Evolutionary conservation across 2,329 filamentous ascomycete species (phyloP), one percentile per base, ranked within the genome.

Genomic region (Penicillium olsonii): DNA sequence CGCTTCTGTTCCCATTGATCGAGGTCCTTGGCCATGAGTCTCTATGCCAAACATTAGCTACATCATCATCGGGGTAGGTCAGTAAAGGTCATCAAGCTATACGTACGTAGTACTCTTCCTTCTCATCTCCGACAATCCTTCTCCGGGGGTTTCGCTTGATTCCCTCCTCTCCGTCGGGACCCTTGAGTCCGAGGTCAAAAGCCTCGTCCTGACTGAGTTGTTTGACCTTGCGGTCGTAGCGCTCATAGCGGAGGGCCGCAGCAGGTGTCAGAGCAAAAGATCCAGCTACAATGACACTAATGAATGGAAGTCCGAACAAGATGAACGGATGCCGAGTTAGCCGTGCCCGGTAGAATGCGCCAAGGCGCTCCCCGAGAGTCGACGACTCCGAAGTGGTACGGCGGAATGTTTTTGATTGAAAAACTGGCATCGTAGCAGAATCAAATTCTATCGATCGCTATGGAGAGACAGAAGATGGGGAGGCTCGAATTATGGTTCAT

Each of bases 1-100:
- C 95, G 84, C 74, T 94, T 95, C 74, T 97, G 94, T 70, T 97
- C 92, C 94, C 94, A 99, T 66, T 90, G 83, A 65, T 99, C 92
- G 53, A 97, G 75, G 67, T 97, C 94, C 71, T 95, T 95, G 26
- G 89, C 88, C 60, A 90, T 88, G 33, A 89, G 77, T 73, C 85
- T 84, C 88, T 94, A 70, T 49, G 31, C 20, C 44, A 7, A 7
- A 6, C 7, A 31, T 31, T n/a, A 31, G 29, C 29, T 3, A 31
- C 29, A 31, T 31, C 12, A n/a, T 4, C 29, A 31, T 31, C 5
- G 22, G 22, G 8, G 22, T 5, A 8, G 4, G 22, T 31, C n/a
- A 37, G 6, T 9, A 22, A 31, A 26, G 11, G 26, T 31, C 29
- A 6, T 6, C n/a, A n/a, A 14, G 4, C 4, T 22, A 27, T 18